Conservation (phyloP, 2,329 filamentous ascomycete species). For the Falciphora oryzae region DNA sequence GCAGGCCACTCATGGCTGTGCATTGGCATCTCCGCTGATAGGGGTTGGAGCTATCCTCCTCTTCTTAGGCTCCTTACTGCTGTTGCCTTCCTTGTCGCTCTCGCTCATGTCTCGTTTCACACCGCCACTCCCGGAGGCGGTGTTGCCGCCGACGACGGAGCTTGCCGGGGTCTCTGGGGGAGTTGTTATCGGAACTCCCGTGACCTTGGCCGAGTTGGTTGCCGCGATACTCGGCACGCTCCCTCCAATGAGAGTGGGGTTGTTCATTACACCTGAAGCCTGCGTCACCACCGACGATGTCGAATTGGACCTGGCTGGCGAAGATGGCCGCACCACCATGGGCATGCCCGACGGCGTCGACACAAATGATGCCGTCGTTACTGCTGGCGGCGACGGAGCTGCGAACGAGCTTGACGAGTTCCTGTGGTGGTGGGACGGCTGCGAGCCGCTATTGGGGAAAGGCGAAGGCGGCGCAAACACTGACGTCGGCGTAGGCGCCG, state of each 20-base stretch:
- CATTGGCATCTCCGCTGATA: slow-evolving; percentile 29
- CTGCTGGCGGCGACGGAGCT: slow-evolving; percentile 50
- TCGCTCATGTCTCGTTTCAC: slow-evolving; percentile 53
- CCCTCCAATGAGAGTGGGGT: slow-evolving; percentile 72
- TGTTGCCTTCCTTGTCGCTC: slow-evolving; percentile 43
- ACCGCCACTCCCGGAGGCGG: slow-evolving; percentile 38
- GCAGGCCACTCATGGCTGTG: neutral
- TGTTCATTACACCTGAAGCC: slow-evolving; percentile 59
- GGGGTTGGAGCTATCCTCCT: slow-evolving; percentile 64
- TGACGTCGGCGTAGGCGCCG: slow-evolving; percentile 64
- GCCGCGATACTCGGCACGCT: slow-evolving; percentile 73
- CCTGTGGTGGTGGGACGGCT: slow-evolving; percentile 45
- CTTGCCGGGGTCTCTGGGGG: slow-evolving; percentile 82
- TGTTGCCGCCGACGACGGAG: slow-evolving; percentile 40
- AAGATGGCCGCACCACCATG: slow-evolving; percentile 56
- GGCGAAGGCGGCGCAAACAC: slow-evolving; percentile 57
- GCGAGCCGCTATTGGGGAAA: slow-evolving; percentile 35
- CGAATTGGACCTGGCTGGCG: slow-evolving; percentile 80
- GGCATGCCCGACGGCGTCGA: neutral
- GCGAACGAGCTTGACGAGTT: slow-evolving; percentile 52
- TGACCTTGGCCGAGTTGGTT: slow-evolving; percentile 58
- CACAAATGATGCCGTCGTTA: slow-evolving; percentile 46
- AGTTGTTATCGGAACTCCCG: slow-evolving; percentile 70
- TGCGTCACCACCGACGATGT: slow-evolving; percentile 73
- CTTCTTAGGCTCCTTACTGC: slow-evolving; percentile 54